Base-by-base conservation (phyloP, 148 eudicot genomes). In the Fagopyrum esculentum region DNA sequence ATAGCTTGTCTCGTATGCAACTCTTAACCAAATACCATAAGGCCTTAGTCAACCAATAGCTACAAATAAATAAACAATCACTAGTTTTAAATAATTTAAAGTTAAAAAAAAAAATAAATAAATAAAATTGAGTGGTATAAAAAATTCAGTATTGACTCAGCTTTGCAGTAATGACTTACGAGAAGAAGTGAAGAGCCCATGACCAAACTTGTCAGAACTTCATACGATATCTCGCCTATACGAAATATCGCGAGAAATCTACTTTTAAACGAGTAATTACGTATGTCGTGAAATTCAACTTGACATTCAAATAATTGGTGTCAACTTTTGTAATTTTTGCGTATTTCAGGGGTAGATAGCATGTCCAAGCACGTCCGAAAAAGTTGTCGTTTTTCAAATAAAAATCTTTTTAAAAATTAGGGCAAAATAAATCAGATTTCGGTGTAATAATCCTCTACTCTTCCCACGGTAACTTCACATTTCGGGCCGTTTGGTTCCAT, bases 251-350 rank as follows among this genome's bases (percentile, higher is more conserved):
- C 68, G 68, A 10, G 43, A 55, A 16, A 55, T 3, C 2, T 35
- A 35, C 40, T 0, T 35, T 35, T 35, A n/a, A 16, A 55, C 60
- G 22, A 6, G 68, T 61, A 61, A 1, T 35, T 35, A 26, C 4
- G 29, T 26, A 61, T 61, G 43, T 40, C 43, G 68, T 61, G 40
- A 2, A 35, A 61, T 43, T 40, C 40, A 26, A 61, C 30, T 51
- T 61, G 68, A 61, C 68, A 61, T 29, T 61, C 40, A 12, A 35
- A 66, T 66, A 16, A 15, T 19, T 8, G 71, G 71, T 66, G 71
- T 66, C 71, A 66, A 12, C 17, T 66, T 66, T 66, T 66, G 71
- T 66, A 66, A 66, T 66, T 66, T 66, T 66, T 9, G 8, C 71
- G 3, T 3, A 66, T 35, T 43, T 15, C 45, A 66, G 71, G 71